Evolutionary conservation across 169 alveolate species (phyloP).

Genomic region (Plasmodium berghei): DNA sequence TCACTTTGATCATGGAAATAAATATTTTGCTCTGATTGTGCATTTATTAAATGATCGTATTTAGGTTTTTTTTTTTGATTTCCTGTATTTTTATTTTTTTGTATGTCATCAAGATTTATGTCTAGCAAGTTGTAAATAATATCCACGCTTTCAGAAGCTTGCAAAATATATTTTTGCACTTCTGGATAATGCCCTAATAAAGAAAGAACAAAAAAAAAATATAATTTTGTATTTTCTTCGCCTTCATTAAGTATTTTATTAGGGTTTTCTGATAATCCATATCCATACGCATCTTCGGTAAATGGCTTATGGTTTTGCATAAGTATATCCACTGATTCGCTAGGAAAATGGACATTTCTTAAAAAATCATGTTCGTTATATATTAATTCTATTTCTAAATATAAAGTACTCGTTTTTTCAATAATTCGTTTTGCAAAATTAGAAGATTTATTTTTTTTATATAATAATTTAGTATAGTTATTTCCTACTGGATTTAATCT

Average conservation of each 20-base stretch:
- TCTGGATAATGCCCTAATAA: constrained; percentile 55
- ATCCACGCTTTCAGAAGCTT: constrained; percentile 19
- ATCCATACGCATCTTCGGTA: constrained; percentile 55
- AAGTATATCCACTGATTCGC: constrained; percentile 41
- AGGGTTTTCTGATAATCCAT: constrained; percentile 27
- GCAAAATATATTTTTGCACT: constrained; percentile 20
- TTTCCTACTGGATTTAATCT: constrained; percentile 48
- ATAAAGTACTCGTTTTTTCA: constrained; percentile 34
- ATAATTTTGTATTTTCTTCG: constrained; percentile 63
- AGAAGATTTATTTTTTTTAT: constrained; percentile 37
- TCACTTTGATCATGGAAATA: background rate
- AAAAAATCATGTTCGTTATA: constrained; percentile 65
- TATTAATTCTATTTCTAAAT: constrained; percentile 55
- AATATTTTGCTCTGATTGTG: background rate
- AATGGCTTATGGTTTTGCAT: constrained; percentile 47
- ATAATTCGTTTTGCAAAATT: constrained; percentile 35
- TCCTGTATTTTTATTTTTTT: background rate
- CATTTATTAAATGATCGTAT: background rate
- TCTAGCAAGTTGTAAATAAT: constrained; percentile 44
- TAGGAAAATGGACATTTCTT: constrained; percentile 36
- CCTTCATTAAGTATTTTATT: constrained; percentile 35
- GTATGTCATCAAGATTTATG: constrained; percentile 17
- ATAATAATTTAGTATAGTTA: constrained; percentile 53
- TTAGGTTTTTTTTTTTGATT: constrained; percentile 4
- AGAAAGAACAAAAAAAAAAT: constrained; percentile 50